Evolutionary conservation across 2,329 filamentous ascomycete genomes (phyloP).

Genomic region (Fusarium sp.): DNA sequence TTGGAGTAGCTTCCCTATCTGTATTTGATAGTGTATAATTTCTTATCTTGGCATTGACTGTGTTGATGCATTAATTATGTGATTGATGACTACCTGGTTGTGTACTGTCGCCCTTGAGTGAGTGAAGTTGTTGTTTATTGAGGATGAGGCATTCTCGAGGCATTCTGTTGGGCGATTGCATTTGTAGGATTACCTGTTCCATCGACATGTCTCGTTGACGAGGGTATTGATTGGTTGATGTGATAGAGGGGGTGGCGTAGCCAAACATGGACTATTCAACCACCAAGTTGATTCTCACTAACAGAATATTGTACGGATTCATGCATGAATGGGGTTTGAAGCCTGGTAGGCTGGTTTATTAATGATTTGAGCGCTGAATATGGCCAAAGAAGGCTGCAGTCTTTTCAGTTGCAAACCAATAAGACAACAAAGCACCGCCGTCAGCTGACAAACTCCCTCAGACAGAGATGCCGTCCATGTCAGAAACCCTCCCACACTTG

Average conservation of each 20-base stretch:
- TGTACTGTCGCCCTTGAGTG: background rate
- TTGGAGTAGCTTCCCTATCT: constrained; percentile 46
- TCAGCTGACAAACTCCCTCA: background rate
- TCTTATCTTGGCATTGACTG: constrained; percentile 35
- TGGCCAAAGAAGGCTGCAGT: background rate
- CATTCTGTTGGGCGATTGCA: background rate
- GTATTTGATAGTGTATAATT: constrained; percentile 53
- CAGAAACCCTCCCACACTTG: background rate
- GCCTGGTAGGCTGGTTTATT: background rate
- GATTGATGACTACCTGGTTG: background rate
- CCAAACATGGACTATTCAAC: background rate
- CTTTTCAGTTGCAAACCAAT: background rate
- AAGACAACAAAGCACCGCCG: background rate
- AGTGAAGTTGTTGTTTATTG: background rate
- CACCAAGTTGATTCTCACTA: background rate
- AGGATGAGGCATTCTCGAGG: background rate
- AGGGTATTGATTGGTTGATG: constrained; percentile 16
- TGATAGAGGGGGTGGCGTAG: background rate
- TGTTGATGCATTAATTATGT: constrained; percentile 1
- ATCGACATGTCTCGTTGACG: constrained; percentile 5
- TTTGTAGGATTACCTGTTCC: constrained; percentile 27
- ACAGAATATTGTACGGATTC: background rate
- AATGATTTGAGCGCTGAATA: background rate
- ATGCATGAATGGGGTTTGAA: background rate
- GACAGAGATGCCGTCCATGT: background rate